phyloP scores from a whole-genome alignment of 768 basidiomycete species.

The Hygrophorus pudorinus region DNA sequence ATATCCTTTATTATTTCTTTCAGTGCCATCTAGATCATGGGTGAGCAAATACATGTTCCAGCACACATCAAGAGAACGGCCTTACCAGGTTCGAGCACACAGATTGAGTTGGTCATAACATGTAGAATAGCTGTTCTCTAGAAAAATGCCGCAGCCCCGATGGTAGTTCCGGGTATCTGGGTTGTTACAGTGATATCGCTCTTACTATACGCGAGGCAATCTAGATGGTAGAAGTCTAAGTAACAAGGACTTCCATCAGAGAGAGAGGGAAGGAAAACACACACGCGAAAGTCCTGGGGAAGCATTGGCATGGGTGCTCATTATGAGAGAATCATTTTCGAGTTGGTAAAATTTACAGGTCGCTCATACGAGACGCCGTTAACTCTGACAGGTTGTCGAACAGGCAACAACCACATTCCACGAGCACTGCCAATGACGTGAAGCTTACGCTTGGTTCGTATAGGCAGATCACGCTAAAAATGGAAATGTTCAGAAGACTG shows the following conservation, averaged over 20 bases:
- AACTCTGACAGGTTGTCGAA: conserved; percentile 58
- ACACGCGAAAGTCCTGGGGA: conserved; percentile 76
- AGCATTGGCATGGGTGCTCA: conserved; percentile 82
- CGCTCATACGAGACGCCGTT: conserved; percentile 52
- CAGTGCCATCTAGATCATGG: conserved; percentile 57
- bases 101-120: conserved; percentile 73
- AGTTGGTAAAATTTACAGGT: conserved; percentile 34
- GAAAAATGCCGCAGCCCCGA: conserved; percentile 82
- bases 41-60: background rate
- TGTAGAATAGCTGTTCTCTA: conserved; percentile 78
- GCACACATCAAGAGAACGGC: conserved; percentile 8
- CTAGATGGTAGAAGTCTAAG: conserved; percentile 24
- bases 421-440: conserved; percentile 71
- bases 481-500: background rate
- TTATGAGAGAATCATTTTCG: conserved; percentile 65
- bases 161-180: conserved; percentile 67
- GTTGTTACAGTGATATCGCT: conserved; percentile 60
- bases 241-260: background rate
- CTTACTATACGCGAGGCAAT: conserved; percentile 53
- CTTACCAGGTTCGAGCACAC: conserved; percentile 78
- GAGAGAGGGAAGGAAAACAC: conserved; percentile 17
- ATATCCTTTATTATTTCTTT: conserved; percentile 69
- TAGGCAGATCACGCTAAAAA: conserved; percentile 63
- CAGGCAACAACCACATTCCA: conserved; percentile 75
- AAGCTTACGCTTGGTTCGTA: conserved; percentile 64